These are phyloP conservation scores for Ophiostoma triangulosporum DNA, from an alignment of 2,329 filamentous ascomycete species.

Conservation along the genomic window DNA sequence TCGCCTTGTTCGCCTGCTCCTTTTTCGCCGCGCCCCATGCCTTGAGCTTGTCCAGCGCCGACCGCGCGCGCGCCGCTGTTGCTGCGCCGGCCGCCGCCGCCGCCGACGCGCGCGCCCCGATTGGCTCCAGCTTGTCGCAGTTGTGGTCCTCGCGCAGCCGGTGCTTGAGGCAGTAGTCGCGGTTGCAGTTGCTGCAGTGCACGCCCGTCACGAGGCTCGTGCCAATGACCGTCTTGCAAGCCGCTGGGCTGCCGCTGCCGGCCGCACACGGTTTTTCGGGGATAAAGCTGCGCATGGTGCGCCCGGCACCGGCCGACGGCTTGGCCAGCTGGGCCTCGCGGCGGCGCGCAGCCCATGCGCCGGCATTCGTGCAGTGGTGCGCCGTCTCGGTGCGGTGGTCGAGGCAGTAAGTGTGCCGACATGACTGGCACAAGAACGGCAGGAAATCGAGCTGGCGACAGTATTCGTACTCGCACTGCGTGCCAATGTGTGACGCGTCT, in stretches of 20 bases:
- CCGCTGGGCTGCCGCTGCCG: constrained; percentile 18
- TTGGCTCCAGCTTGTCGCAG: constrained; percentile 59
- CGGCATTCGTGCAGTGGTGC: constrained; percentile 52
- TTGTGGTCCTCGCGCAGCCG: constrained; percentile 69
- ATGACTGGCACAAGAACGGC: constrained; percentile 87
- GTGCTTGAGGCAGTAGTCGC: constrained; percentile 67
- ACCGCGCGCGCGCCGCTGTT: constrained; percentile 51
- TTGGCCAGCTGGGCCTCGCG: constrained; percentile 40
- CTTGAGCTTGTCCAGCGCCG: constrained; percentile 63
- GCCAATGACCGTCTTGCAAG: constrained; percentile 59
- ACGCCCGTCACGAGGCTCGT: constrained; percentile 54
- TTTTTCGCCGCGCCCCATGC: constrained; percentile 70
- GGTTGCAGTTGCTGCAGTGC: constrained; percentile 58
- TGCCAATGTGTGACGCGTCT: constrained; percentile 63
- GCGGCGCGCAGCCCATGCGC: constrained; percentile 47
- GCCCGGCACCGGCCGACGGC: constrained; percentile 40
- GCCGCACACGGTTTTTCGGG: constrained; percentile 55
- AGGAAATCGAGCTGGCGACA: constrained; percentile 95
- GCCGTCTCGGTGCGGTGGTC: constrained; percentile 81
- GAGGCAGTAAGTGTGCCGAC: constrained; percentile 72
- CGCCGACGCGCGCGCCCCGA: constrained; percentile 30
- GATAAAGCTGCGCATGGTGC: constrained; percentile 39
- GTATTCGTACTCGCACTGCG: constrained; percentile 80
- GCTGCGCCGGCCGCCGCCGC: constrained; percentile 24
- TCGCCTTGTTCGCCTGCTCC: constrained; percentile 41